phyloP scores from a whole-genome alignment of 2,329 filamentous ascomycete genomes.

The Diaporthe capsici region DNA sequence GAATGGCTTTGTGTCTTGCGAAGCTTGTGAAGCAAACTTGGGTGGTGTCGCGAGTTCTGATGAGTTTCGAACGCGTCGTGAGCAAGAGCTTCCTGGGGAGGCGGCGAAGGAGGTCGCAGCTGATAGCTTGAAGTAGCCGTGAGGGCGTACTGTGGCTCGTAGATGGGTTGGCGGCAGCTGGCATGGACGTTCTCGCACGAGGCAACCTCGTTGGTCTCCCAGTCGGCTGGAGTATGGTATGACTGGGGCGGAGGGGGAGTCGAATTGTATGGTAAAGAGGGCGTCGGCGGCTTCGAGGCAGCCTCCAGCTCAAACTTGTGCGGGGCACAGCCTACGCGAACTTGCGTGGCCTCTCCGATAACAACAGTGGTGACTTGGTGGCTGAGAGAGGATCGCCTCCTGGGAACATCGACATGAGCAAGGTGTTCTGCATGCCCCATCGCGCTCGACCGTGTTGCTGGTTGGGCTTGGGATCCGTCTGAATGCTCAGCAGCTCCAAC shows the following conservation, averaged over 20 bases:
- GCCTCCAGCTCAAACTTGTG: neutral
- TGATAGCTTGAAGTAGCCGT: constrained; percentile 14
- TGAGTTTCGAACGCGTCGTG: constrained; percentile 1
- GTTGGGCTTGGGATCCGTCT: neutral
- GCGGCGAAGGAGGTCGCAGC: constrained; percentile 32
- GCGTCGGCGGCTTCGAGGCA: constrained; percentile 15
- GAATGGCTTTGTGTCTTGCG: constrained; percentile 35
- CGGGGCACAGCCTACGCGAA: constrained; percentile 19
- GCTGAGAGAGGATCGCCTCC: constrained; percentile 42
- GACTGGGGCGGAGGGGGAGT: neutral
- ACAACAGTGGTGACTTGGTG: constrained; percentile 35
- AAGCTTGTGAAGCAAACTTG: constrained; percentile 27
- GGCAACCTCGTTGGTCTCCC: constrained; percentile 25
- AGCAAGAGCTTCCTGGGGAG: neutral
- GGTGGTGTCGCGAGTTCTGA: constrained; percentile 9
- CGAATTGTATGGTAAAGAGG: constrained; percentile 1
- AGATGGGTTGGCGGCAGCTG: constrained; percentile 15
- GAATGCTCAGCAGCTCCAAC: constrained; percentile 7
- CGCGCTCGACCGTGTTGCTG: neutral
- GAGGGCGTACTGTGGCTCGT: constrained; percentile 17
- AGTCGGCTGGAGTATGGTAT: neutral
- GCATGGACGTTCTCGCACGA: constrained; percentile 1
- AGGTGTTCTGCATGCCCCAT: neutral
- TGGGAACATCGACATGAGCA: constrained; percentile 32
- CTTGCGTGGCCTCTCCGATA: constrained; percentile 20